These are phyloP conservation scores for Aspergillus taichungensis DNA, from an alignment of 495 filamentous ascomycete genomes.

Conservation along the genomic window DNA sequence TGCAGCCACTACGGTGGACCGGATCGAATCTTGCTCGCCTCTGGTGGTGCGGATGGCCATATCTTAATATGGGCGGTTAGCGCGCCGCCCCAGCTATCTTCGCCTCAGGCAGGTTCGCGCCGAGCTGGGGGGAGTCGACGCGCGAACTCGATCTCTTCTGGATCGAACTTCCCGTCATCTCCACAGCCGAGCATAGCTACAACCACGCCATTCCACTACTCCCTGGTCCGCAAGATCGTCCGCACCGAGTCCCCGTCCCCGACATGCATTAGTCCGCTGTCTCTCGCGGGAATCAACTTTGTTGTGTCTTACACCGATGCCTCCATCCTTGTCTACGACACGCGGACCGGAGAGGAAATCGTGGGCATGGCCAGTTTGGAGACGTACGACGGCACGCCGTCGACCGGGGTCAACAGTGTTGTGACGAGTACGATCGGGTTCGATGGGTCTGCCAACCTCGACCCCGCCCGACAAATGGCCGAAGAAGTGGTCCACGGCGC, in stretches of 20 bases:
- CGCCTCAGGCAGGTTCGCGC: slow-evolving; percentile 63
- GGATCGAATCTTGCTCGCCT: slow-evolving; percentile 83
- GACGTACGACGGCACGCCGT: slow-evolving; percentile 79
- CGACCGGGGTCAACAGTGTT: slow-evolving; percentile 82
- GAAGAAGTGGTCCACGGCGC: slow-evolving; percentile 68
- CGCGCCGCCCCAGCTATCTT: slow-evolving; percentile 75
- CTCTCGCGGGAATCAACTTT: slow-evolving; percentile 79
- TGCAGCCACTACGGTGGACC: slow-evolving; percentile 59
- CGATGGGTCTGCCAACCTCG: slow-evolving; percentile 57
- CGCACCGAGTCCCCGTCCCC: slow-evolving; percentile 67
- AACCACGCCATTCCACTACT: slow-evolving; percentile 54
- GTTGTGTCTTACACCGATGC: slow-evolving; percentile 89
- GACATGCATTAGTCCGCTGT: slow-evolving; percentile 85
- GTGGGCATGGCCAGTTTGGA: slow-evolving; percentile 85
- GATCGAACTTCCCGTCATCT: slow-evolving; percentile 78
- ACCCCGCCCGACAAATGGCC: slow-evolving; percentile 49
- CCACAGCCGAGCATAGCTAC: slow-evolving; percentile 81
- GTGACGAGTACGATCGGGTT: slow-evolving; percentile 78
- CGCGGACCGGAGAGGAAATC: slow-evolving; percentile 82
- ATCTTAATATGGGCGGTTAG: slow-evolving; percentile 93
- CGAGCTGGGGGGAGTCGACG: slow-evolving; percentile 67
- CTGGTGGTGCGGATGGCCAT: slow-evolving; percentile 82
- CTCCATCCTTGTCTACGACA: slow-evolving; percentile 84
- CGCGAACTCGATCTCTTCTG: slow-evolving; percentile 83
- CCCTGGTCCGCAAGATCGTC: slow-evolving; percentile 74